Conservation (phyloP, 1,284 basidiomycete genomes). For the Ceratobasidium sp. region DNA sequence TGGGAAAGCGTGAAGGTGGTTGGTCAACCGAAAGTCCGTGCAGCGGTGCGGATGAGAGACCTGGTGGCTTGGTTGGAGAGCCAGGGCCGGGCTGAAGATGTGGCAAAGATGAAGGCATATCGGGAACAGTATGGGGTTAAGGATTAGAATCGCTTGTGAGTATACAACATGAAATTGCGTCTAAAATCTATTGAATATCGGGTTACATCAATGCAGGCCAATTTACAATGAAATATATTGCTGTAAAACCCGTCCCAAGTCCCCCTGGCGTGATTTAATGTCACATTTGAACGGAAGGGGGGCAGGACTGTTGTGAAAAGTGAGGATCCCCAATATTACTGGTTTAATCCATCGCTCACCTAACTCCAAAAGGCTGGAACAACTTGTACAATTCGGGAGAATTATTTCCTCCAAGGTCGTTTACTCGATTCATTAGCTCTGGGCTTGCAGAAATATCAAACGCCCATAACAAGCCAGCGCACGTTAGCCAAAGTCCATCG, state of each 20-base stretch:
- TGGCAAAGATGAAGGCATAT: constrained; percentile 85
- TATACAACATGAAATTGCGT: not conserved
- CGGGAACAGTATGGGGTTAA: constrained; percentile 79
- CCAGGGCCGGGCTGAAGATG: constrained; percentile 74
- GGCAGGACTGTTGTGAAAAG: too few species aligned
- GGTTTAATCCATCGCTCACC: constrained; percentile 10
- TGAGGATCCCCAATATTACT: too few species aligned
- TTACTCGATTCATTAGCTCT: constrained; percentile 10
- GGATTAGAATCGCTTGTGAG: constrained; percentile 36
- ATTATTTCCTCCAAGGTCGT: constrained; percentile 10
- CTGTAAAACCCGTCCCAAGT: not conserved
- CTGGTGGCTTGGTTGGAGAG: constrained; percentile 86
- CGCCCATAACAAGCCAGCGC: constrained; percentile 1
- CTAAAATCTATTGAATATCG: not conserved
- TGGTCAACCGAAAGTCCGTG: constrained; percentile 77
- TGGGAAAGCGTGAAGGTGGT: constrained; percentile 46
- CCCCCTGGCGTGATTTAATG: not conserved
- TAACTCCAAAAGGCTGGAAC: constrained; percentile 11
- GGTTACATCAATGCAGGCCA: not conserved
- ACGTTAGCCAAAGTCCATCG: constrained; percentile 19
- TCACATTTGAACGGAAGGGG: constrained; percentile 31
- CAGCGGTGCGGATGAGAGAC: constrained; percentile 86
- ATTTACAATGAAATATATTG: not conserved
- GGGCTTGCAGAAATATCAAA: constrained; percentile 23
- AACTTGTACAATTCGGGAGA: not conserved